Percentiles rank a stretch among this genome's conserved stretches.
Conservation (phyloP, 768 basidiomycete species). For the Agaricus subrufescens region DNA sequence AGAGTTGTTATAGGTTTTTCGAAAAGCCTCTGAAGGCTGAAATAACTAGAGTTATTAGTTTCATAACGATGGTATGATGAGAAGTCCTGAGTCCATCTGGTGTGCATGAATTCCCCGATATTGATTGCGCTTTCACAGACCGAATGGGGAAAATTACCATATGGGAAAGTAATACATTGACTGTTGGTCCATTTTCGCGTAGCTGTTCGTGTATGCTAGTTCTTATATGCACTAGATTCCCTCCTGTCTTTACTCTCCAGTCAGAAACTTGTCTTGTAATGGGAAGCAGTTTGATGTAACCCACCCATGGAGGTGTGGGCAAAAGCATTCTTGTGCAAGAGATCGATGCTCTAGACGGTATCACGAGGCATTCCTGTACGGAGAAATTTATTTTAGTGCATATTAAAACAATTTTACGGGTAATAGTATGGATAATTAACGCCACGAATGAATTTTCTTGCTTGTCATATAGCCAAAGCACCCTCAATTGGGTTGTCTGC, state of each 20-base stretch:
- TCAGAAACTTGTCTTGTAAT: constrained; percentile 5
- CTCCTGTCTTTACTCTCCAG: constrained; percentile 4
- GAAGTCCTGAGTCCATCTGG: too few species aligned
- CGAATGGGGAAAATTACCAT: too few species aligned
- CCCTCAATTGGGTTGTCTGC: constrained; percentile 73
- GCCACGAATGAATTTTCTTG: constrained; percentile 68
- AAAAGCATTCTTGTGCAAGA: constrained; percentile 91
- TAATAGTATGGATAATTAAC: neutral
- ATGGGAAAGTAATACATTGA: too few species aligned
- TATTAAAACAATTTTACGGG: neutral
- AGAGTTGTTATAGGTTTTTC: too few species aligned
- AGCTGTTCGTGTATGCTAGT: neutral
- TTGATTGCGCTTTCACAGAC: too few species aligned
- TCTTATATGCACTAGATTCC: neutral
- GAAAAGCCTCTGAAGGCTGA: too few species aligned
- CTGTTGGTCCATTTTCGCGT: too few species aligned
- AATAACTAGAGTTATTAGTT: too few species aligned
- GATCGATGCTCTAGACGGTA: constrained; percentile 84
- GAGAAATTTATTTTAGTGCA: constrained; percentile 85
- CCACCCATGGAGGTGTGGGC: constrained; percentile 87
- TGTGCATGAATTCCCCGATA: too few species aligned
- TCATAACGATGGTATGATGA: too few species aligned
- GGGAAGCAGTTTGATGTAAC: constrained; percentile 48
- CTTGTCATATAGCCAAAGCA: constrained; percentile 70
- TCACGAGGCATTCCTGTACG: constrained; percentile 88